Evolutionary conservation across 257 asterid genomes (phyloP).

Genomic region (Solanum clarkiae): DNA sequence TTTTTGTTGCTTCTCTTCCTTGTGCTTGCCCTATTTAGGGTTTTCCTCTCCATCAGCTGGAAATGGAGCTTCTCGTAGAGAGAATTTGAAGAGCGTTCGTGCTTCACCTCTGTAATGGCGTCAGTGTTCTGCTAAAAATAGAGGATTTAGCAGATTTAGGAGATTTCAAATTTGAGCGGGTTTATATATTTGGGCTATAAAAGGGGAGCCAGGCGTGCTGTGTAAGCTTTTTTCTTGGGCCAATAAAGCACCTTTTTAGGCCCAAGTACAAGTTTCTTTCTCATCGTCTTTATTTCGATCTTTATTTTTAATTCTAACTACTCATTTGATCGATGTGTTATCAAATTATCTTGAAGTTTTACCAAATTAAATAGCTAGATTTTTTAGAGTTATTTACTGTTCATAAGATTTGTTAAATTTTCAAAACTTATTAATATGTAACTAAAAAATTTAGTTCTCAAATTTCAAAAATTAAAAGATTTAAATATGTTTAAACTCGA

Average conservation of each 20-base stretch:
- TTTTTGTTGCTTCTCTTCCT: background rate
- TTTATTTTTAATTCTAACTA: too few species aligned
- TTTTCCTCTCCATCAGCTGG: constrained; percentile 21
- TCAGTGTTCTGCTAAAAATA: background rate
- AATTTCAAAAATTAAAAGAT: too few species aligned
- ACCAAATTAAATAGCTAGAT: too few species aligned
- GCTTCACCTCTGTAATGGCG: background rate
- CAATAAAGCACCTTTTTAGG: background rate
- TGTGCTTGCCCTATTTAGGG: background rate
- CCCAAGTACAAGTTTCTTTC: too few species aligned
- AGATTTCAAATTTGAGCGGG: constrained; percentile 1
- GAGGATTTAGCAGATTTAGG: background rate
- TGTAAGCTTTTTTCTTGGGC: background rate
- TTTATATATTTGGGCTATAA: background rate
- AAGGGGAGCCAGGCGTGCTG: background rate
- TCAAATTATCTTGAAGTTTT: too few species aligned
- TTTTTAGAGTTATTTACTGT: too few species aligned
- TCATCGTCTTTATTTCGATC: too few species aligned
- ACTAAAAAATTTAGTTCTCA: too few species aligned
- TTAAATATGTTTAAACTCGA: too few species aligned
- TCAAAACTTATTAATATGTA: too few species aligned
- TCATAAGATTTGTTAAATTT: too few species aligned
- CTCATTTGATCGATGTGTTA: too few species aligned
- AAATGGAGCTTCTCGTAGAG: background rate
- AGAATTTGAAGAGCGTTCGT: background rate